These are phyloP conservation scores for Miscanthus lutarioriparius DNA, from an alignment of 176 grass and related monocot species.

Conservation along the genomic window DNA sequence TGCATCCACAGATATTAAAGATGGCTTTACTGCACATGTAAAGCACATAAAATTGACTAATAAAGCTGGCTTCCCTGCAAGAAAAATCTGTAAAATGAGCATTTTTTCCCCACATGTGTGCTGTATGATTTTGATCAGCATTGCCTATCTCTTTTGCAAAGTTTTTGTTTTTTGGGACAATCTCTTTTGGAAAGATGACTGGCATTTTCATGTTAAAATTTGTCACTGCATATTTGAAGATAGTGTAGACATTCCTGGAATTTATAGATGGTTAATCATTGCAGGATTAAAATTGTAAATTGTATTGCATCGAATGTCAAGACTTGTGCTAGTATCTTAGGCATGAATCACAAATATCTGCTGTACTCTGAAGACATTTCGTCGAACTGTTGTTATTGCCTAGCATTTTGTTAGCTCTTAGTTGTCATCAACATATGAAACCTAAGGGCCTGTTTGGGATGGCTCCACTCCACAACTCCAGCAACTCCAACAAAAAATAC, in stretches of 20 bases:
- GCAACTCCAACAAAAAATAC: too few species aligned
- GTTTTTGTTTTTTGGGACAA: too few species aligned
- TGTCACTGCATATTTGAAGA: not conserved
- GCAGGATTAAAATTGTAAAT: not conserved
- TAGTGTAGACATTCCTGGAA: not conserved
- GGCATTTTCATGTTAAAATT: not conserved
- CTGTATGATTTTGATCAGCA: not conserved
- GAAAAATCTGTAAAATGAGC: not conserved
- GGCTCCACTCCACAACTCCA: too few species aligned
- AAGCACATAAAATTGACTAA: not conserved
- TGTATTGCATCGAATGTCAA: too few species aligned
- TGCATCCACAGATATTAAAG: not conserved
- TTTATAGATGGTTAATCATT: not conserved
- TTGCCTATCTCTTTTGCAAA: too few species aligned
- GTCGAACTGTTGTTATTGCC: not conserved
- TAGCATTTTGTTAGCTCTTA: not conserved
- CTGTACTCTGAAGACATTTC: not conserved
- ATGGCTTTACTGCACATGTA: not conserved
- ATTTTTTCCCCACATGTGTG: not conserved
- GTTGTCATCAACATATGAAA: not conserved
- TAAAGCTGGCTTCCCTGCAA: not conserved
- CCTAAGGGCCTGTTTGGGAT: too few species aligned
- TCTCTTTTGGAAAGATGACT: not conserved
- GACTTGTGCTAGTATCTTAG: not conserved
- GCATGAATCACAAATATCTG: not conserved